Conservation (phyloP, 306 rosid genomes). For the Lotus japonicus region DNA sequence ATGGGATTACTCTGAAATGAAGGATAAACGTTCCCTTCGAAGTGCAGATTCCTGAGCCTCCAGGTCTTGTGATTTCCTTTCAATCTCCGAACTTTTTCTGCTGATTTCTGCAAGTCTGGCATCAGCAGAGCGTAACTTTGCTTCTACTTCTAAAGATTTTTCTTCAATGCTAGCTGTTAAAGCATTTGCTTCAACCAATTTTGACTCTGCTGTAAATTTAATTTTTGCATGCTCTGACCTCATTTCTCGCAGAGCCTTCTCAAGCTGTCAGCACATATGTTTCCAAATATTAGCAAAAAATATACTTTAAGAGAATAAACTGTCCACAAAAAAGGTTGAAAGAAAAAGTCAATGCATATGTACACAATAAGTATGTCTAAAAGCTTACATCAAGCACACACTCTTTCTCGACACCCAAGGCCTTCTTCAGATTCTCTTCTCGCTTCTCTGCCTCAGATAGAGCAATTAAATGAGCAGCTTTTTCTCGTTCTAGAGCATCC, state of each 20-base stretch:
- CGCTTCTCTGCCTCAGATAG: constrained; percentile 71
- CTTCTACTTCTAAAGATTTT: constrained; percentile 85
- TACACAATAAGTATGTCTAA: background rate
- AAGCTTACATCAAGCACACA: constrained; percentile 90
- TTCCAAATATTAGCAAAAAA: constrained; percentile 29
- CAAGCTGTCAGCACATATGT: constrained; percentile 53
- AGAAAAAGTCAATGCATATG: background rate
- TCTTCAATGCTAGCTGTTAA: constrained; percentile 80
- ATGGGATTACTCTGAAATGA: constrained; percentile 61
- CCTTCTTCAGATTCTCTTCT: constrained; percentile 81
- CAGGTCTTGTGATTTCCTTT: constrained; percentile 69
- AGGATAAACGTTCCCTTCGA: constrained; percentile 66
- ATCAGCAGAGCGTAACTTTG: constrained; percentile 73
- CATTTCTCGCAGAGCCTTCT: constrained; percentile 84
- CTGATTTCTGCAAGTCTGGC: constrained; percentile 88
- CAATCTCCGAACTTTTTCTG: constrained; percentile 72
- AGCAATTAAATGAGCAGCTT: constrained; percentile 62
- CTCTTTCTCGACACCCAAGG: constrained; percentile 93
- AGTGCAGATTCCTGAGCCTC: constrained; percentile 68
- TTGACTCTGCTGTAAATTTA: constrained; percentile 79
- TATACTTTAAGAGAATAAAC: background rate
- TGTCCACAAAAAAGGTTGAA: background rate
- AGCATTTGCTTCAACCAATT: constrained; percentile 88
- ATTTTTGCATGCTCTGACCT: constrained; percentile 85
- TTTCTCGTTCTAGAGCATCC: constrained; percentile 66